Base-by-base conservation (phyloP, 352 stramenopile genomes). In the Halophytophthora batemanensis region DNA sequence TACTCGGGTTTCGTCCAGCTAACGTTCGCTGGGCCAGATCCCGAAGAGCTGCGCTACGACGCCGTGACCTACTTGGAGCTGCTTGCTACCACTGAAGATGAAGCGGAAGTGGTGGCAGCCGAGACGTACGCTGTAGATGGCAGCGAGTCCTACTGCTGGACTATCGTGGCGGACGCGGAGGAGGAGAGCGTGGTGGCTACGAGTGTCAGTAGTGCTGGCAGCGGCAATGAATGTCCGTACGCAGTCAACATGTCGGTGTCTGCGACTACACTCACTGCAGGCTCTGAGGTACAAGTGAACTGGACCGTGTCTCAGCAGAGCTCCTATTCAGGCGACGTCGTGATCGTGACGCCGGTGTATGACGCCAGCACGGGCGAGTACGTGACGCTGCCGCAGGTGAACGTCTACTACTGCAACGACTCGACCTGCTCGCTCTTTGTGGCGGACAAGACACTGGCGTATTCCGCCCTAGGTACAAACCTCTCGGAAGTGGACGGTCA, bases 21-120 rank as follows among this genome's bases (percentile, higher is more conserved):
- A 31, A 77, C 77, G 11, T 50, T 86, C 5, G 63, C 62, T 6
- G 69, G 64, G 0, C 29, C 56, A 4, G 56, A 62, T 8, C 29
- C 53, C 11, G 56, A 64, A 18, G 39, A 33, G 14, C 68, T 64
- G 17, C 56, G 77, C 42, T 85, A 78, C 34, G 77, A 88, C 43
- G 71, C 74, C 43, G 56, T 70, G 39, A 76, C 64, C 47, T 80
- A 80, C 56, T 83, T 87, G 28, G 53, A 74, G 21, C 45, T 85
- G 6, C 60, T 83, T 21, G 70, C 71, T 17, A 77, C 63, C 0
- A 35, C 56, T 18, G 56, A 55, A 1, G 46, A 77, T 14, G 21
- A 61, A n/a, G 36, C 45, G 2, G 37, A 60, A 21, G 38, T 48
- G 19, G 62, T 73, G 18, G 46, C 64, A 21, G 56, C 31, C 6